Conservation (phyloP, 1,284 basidiomycete species). For the Boletus chippewaensis region DNA sequence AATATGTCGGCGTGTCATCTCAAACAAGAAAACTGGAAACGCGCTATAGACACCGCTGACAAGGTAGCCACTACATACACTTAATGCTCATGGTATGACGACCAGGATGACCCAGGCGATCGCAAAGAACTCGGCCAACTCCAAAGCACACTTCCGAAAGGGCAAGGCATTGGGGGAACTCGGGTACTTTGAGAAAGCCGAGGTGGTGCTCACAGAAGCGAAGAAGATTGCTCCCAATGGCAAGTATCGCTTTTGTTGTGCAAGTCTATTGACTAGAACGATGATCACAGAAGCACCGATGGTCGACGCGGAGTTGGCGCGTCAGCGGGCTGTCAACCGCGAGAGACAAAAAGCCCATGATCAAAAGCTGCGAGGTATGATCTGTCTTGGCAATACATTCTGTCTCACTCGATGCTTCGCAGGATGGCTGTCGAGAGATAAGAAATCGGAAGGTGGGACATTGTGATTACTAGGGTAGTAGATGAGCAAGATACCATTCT, state of each 20-base stretch:
- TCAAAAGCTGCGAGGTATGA: constrained; percentile 66
- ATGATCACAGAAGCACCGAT: constrained; percentile 44
- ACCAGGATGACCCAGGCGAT: constrained; percentile 45
- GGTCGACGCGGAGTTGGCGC: constrained; percentile 54
- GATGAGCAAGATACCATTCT: constrained; percentile 16
- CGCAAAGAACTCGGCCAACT: constrained; percentile 63
- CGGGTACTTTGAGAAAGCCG: constrained; percentile 68
- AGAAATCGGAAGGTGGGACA: constrained; percentile 16
- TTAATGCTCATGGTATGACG: not conserved
- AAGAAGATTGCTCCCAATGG: constrained; percentile 56
- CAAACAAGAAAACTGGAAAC: constrained; percentile 68
- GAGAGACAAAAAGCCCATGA: constrained; percentile 58
- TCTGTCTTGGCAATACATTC: not conserved
- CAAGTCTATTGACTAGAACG: not conserved
- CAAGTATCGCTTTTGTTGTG: constrained; percentile 21
- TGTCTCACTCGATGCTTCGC: constrained; percentile 2
- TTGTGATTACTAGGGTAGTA: not conserved
- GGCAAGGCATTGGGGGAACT: constrained; percentile 70
- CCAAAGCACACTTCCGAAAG: constrained; percentile 72
- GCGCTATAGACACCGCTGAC: constrained; percentile 68
- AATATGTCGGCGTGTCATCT: constrained; percentile 78
- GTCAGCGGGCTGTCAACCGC: constrained; percentile 54
- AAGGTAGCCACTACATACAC: constrained; percentile 40
- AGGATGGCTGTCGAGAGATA: constrained; percentile 40
- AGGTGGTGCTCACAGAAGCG: constrained; percentile 55